Evolutionary conservation across 331 rosid species (phyloP).

Genomic region (Telfairia occidentalis): DNA sequence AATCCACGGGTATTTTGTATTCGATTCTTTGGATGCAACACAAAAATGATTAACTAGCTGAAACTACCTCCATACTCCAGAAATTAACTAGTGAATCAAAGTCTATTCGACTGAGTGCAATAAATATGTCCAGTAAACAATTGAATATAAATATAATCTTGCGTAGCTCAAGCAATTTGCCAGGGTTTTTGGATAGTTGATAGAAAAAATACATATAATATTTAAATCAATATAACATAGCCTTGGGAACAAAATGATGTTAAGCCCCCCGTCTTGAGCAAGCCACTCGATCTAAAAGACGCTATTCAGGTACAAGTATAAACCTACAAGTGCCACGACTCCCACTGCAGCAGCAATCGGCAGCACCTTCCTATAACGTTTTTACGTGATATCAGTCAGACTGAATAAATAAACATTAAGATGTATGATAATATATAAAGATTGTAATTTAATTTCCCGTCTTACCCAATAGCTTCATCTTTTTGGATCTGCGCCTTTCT

Average conservation of each 20-base stretch:
- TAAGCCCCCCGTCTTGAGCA: neutral
- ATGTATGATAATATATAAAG: neutral
- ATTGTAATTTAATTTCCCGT: neutral
- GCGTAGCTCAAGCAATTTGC: neutral
- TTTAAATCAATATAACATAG: neutral
- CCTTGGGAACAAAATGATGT: neutral
- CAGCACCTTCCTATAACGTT: conserved; percentile 46
- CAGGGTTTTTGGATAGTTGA: neutral
- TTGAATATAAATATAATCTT: neutral
- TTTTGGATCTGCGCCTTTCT: conserved; percentile 51
- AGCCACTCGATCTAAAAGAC: conserved; percentile 16
- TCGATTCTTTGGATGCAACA: neutral
- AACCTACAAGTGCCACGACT: conserved; percentile 58
- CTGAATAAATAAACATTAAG: neutral
- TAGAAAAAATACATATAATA: neutral
- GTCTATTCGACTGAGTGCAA: neutral
- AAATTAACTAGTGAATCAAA: neutral
- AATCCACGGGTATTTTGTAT: neutral
- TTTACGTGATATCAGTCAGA: neutral
- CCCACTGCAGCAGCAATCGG: conserved; percentile 65
- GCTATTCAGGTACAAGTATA: conserved; percentile 59
- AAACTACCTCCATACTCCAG: neutral
- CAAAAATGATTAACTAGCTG: neutral
- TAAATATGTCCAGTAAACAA: neutral
- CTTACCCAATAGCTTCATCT: conserved; percentile 72